phyloP scores from a whole-genome alignment of 2,329 filamentous ascomycete species.

The Dactylonectria estremocensis region DNA sequence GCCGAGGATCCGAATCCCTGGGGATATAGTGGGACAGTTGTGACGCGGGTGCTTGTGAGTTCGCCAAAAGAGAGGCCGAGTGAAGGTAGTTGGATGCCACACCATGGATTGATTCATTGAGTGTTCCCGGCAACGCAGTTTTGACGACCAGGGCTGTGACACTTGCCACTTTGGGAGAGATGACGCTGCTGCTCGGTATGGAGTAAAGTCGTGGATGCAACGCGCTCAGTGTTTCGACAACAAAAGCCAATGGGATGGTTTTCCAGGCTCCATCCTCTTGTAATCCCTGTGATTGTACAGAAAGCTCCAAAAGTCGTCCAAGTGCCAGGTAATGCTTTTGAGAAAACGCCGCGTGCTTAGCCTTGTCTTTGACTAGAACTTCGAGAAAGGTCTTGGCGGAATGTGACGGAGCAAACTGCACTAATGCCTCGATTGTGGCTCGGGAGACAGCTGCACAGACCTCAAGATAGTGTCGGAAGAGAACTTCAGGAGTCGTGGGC shows the following conservation, averaged over 20 bases:
- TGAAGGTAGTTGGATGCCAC: slow-evolving; percentile 47
- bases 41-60: slow-evolving; percentile 4
- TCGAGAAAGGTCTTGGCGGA: slow-evolving; percentile 53
- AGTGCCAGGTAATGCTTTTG: slow-evolving; percentile 45
- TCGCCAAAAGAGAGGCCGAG: slow-evolving; percentile 27
- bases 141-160: slow-evolving; percentile 42
- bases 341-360: slow-evolving; percentile 35
- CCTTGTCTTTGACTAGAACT: slow-evolving; percentile 37
- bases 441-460: slow-evolving; percentile 55
- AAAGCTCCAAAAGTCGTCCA: slow-evolving; percentile 42
- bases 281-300: slow-evolving; percentile 18
- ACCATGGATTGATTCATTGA: slow-evolving; percentile 33
- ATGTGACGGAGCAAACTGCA: slow-evolving; percentile 68
- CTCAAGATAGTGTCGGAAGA: slow-evolving; percentile 63
- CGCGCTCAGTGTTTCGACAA: slow-evolving; percentile 69
- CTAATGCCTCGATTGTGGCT: slow-evolving; percentile 54
- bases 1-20: slow-evolving; percentile 43
- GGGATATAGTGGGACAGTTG: slow-evolving; percentile 22
- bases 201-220: slow-evolving; percentile 70
- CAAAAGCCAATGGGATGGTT: slow-evolving; percentile 60
- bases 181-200: slow-evolving; percentile 69
- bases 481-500: slow-evolving; percentile 55
- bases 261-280: slow-evolving; percentile 33
- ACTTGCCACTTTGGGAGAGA: slow-evolving; percentile 41
- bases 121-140: slow-evolving; percentile 28